A percentile compares a stretch with the other conserved stretches of the same genome.
phyloP scores from a whole-genome alignment of 306 rosid species.

The Citrullus mucosospermus region DNA sequence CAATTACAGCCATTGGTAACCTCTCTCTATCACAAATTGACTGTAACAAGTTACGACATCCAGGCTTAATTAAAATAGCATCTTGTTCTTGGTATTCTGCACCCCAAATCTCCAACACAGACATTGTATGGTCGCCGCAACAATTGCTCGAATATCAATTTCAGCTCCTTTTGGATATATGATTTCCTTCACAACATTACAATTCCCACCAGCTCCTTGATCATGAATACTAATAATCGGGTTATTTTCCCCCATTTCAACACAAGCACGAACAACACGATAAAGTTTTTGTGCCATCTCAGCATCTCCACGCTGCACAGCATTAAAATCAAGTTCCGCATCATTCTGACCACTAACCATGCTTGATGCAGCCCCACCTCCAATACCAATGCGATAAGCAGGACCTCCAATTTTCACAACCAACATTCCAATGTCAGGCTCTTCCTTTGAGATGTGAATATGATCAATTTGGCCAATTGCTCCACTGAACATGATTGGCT shows the following conservation, averaged over 20 bases:
- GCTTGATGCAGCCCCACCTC: conserved; percentile 95
- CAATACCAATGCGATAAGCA: conserved; percentile 91
- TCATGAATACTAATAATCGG: conserved; percentile 88
- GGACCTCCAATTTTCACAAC: too few species aligned
- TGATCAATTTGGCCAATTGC: conserved; percentile 92
- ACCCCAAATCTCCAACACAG: too few species aligned
- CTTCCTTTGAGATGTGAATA: conserved; percentile 59
- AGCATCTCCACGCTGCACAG: conserved; percentile 94
- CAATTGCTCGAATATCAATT: neutral
- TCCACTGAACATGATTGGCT: conserved; percentile 91
- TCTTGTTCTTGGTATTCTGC: too few species aligned
- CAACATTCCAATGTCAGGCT: conserved; percentile 77
- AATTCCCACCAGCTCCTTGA: conserved; percentile 93
- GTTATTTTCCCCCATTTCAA: conserved; percentile 80
- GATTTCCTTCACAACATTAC: conserved; percentile 70
- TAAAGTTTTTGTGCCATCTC: conserved; percentile 92
- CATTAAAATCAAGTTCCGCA: conserved; percentile 88
- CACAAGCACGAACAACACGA: conserved; percentile 85
- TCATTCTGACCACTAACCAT: conserved; percentile 94
- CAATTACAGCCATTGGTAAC: conserved; percentile 87
- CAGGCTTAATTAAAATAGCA: conserved; percentile 28
- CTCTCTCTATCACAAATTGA: conserved; percentile 74
- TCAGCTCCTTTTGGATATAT: conserved; percentile 40
- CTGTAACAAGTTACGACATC: conserved; percentile 21
- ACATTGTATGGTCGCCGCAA: conserved; percentile 37